Evolutionary conservation across 2,329 filamentous ascomycete genomes (phyloP).

Genomic region (Alternaria sp.): DNA sequence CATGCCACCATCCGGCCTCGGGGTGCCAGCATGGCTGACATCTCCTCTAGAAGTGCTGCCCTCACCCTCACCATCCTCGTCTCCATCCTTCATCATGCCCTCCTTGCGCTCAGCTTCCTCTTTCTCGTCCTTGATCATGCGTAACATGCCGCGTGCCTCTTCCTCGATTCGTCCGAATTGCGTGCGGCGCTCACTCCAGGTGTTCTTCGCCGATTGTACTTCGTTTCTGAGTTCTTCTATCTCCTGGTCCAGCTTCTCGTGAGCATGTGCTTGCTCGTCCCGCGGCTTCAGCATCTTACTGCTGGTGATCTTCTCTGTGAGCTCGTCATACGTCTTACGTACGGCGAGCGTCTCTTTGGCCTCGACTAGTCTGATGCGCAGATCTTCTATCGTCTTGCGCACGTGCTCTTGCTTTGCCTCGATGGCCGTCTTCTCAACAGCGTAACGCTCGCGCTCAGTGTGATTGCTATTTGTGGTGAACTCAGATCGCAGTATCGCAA

Average conservation of each 20-base stretch:
- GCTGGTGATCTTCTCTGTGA: conserved; percentile 85
- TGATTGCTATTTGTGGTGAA: conserved; percentile 85
- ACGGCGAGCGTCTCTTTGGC: conserved; percentile 71
- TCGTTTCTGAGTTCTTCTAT: conserved; percentile 88
- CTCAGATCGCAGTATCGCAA: conserved; percentile 85
- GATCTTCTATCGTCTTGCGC: conserved; percentile 74
- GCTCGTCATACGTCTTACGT: conserved; percentile 85
- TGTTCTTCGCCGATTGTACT: conserved; percentile 79
- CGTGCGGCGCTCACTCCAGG: conserved; percentile 84
- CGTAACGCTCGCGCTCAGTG: conserved; percentile 84
- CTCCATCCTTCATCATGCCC: conserved; percentile 62
- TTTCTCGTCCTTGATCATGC: conserved; percentile 92
- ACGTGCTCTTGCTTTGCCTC: conserved; percentile 80
- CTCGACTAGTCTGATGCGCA: conserved; percentile 79
- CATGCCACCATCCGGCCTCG: conserved; percentile 52
- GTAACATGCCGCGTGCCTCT: conserved; percentile 85
- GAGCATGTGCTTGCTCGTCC: conserved; percentile 80
- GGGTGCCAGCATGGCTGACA: conserved; percentile 56
- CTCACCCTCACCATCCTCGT: conserved; percentile 53
- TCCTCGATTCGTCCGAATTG: conserved; percentile 91
- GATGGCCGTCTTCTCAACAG: conserved; percentile 80
- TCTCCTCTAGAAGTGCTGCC: conserved; percentile 49
- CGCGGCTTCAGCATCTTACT: conserved; percentile 81
- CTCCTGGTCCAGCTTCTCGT: conserved; percentile 86
- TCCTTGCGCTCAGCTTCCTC: conserved; percentile 90